phyloP scores from a whole-genome alignment of 176 grass and related monocot species.

The Phoenix roebelenii region DNA sequence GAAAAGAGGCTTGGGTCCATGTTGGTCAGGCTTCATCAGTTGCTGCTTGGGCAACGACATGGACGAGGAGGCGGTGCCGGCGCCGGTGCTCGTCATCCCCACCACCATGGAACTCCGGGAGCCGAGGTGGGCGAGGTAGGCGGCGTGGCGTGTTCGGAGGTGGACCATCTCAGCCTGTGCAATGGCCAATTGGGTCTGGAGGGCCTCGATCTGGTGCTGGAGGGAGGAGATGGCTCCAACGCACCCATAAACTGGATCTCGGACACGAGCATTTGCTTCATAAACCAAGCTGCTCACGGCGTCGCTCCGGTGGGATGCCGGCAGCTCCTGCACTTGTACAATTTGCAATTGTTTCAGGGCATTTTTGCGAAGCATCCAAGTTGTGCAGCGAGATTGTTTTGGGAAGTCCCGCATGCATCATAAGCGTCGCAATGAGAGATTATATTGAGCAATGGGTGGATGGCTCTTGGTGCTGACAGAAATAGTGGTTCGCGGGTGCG shows the following conservation, averaged over 20 bases:
- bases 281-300: slow-evolving; percentile 98
- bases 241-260: slow-evolving; percentile 92
- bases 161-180: slow-evolving; percentile 87
- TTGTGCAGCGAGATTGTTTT: too few relatives aligned
- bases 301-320: slow-evolving; percentile 72
- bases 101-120: slow-evolving; percentile 5
- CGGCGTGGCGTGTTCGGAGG: slow-evolving; percentile 39
- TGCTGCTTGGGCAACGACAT: slow-evolving; percentile 32
- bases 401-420: too few relatives aligned
- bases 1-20: slow-evolving; percentile 14
- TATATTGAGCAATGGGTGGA: too few relatives aligned
- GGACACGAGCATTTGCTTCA: slow-evolving; percentile 87
- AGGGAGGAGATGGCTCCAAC: slow-evolving; percentile 87
- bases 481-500: neutral
- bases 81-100: slow-evolving; percentile 7
- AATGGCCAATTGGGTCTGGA: slow-evolving; percentile 79
- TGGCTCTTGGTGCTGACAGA: too few relatives aligned
- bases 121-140: slow-evolving; percentile 40
- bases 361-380: too few relatives aligned
- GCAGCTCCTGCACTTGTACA: slow-evolving; percentile 54
- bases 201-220: slow-evolving; percentile 82
- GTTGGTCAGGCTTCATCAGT: too few relatives aligned
- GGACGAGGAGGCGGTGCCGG: slow-evolving; percentile 36
- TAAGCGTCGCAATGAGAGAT: too few relatives aligned
- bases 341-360: neutral